Evolutionary conservation across 2,329 filamentous ascomycete genomes (phyloP).

Genomic region (Phoma sp.): DNA sequence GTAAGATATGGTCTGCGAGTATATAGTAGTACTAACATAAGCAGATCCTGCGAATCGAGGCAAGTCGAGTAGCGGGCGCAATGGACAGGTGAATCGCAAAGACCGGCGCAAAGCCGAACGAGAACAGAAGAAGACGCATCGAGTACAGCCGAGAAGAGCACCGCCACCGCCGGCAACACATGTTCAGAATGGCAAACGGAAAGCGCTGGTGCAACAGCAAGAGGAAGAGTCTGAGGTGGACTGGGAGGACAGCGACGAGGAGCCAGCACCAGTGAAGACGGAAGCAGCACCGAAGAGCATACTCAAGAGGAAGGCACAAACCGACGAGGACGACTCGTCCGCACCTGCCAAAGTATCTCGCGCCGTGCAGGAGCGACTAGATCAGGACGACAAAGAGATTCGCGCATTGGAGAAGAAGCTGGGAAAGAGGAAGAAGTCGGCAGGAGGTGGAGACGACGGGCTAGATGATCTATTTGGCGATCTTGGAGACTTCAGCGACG

Average conservation of each 20-base stretch:
- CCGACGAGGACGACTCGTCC: constrained; percentile 19
- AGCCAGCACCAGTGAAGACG: constrained; percentile 28
- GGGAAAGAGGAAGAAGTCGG: constrained; percentile 75
- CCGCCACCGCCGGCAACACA: constrained; percentile 13
- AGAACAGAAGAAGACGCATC: constrained; percentile 64
- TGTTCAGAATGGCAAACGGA: constrained; percentile 26
- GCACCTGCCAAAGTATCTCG: constrained; percentile 42
- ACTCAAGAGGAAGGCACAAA: constrained; percentile 30
- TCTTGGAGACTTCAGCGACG: constrained; percentile 58
- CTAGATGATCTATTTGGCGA: constrained; percentile 79
- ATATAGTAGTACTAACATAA: constrained; percentile 8
- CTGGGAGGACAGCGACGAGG: constrained; percentile 46
- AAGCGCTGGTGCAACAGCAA: constrained; percentile 31
- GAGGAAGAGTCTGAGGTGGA: constrained; percentile 37
- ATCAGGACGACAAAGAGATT: constrained; percentile 87
- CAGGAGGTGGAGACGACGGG: constrained; percentile 75
- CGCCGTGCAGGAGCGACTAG: constrained; percentile 66
- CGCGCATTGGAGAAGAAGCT: constrained; percentile 85
- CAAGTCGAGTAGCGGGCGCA: constrained; percentile 34
- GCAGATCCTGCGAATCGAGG: constrained; percentile 39
- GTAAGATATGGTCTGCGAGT: background rate
- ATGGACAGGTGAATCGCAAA: constrained; percentile 59
- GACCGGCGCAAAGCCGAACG: constrained; percentile 73
- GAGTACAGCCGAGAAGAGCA: constrained; percentile 23
- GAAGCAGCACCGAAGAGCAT: constrained; percentile 43